These are phyloP conservation scores for Wickerhamomyces bovis DNA, from an alignment of 805 yeast genomes.

Conservation along the genomic window DNA sequence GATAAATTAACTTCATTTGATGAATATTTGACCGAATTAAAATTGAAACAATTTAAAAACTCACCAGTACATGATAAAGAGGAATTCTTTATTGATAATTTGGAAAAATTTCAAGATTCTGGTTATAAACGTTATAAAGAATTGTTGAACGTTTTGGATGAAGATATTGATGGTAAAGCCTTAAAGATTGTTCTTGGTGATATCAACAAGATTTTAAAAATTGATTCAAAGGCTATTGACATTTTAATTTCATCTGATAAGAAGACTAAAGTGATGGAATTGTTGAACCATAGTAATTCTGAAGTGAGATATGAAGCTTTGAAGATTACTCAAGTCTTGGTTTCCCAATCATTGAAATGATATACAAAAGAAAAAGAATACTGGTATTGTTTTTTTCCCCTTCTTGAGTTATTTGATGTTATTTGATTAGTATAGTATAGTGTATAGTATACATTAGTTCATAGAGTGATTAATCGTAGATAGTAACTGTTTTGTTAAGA, in stretches of 20 bases:
- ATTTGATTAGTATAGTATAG: too few species aligned
- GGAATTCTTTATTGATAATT: constrained; percentile 87
- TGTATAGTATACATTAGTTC: neutral
- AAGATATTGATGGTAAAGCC: constrained; percentile 27
- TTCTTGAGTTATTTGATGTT: too few species aligned
- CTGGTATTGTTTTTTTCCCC: constrained; percentile 5
- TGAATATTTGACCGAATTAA: constrained; percentile 81
- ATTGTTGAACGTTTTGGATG: constrained; percentile 48
- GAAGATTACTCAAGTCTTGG: constrained; percentile 90
- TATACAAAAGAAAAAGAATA: neutral
- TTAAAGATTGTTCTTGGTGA: constrained; percentile 66
- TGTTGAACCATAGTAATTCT: constrained; percentile 73
- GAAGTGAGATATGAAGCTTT: constrained; percentile 93
- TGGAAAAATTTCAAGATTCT: constrained; percentile 65
- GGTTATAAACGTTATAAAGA: constrained; percentile 67
- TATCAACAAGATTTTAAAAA: constrained; percentile 52
- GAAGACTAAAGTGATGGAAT: constrained; percentile 77
- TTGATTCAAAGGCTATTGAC: constrained; percentile 54
- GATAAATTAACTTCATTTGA: constrained; percentile 84
- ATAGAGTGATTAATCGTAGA: neutral
- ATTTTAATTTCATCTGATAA: constrained; percentile 50
- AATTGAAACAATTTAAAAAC: constrained; percentile 72
- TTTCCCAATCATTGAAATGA: constrained; percentile 66
- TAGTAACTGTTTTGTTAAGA: neutral
- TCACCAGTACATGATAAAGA: constrained; percentile 88